Conservation (phyloP, 805 yeast genomes). For the Yamadazyma endophytica region DNA sequence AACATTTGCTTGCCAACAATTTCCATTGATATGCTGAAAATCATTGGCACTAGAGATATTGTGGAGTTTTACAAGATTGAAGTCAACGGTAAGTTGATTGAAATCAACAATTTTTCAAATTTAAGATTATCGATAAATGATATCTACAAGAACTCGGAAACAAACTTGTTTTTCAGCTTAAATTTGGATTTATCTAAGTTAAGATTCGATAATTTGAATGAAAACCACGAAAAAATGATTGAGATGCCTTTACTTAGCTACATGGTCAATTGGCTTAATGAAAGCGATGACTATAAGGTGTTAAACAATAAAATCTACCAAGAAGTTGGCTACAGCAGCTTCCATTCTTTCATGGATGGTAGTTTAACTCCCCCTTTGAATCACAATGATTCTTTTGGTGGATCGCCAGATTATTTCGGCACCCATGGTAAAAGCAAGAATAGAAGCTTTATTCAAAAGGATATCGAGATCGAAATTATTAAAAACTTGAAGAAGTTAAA, state of each 20-base stretch:
- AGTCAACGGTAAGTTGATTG: conserved; percentile 18
- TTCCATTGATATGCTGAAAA: conserved; percentile 15
- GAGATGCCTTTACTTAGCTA: conserved; percentile 13
- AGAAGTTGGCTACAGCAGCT: conserved; percentile 4
- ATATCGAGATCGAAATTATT: conserved; percentile 9
- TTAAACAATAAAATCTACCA: conserved; percentile 8
- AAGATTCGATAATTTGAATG: conserved; percentile 9
- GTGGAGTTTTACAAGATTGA: conserved; percentile 18
- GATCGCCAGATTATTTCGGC: neutral
- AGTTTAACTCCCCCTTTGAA: conserved; percentile 12
- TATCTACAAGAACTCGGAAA: conserved; percentile 8
- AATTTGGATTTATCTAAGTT: conserved; percentile 7
- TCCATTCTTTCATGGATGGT: conserved; percentile 6
- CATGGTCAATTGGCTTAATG: conserved; percentile 12
- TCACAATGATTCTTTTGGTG: conserved; percentile 2
- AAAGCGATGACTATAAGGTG: conserved; percentile 13
- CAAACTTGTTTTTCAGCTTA: conserved; percentile 10
- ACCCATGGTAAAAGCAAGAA: conserved; percentile 1
- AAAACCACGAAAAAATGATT: conserved; percentile 6
- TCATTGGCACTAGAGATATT: conserved; percentile 12
- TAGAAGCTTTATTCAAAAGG: conserved; percentile 6
- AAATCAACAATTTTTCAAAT: conserved; percentile 10
- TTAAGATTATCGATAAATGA: conserved; percentile 9
- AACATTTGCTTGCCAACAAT: conserved; percentile 20
- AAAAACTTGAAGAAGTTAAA: conserved; percentile 4